Conservation (phyloP, 2,329 filamentous ascomycete species). For the Fusarium redolens region DNA sequence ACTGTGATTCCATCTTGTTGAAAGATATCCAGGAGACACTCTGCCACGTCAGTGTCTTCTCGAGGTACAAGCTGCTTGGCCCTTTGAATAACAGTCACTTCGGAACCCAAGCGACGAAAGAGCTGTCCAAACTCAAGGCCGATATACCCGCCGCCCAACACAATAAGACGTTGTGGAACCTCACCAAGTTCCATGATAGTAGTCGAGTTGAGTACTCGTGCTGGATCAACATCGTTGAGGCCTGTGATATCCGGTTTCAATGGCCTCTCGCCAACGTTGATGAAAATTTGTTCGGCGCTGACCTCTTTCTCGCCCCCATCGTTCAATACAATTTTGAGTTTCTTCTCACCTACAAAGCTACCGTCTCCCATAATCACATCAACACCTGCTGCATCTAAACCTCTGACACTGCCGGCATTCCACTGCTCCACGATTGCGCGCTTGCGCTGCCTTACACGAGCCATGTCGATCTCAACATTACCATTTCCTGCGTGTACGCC, state of each 20-base stretch:
- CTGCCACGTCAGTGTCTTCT: slow-evolving; percentile 62
- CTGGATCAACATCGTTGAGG: slow-evolving; percentile 50
- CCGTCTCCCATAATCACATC: slow-evolving; percentile 59
- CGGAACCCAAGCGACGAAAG: slow-evolving; percentile 60
- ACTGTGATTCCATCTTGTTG: slow-evolving; percentile 59
- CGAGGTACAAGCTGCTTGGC: slow-evolving; percentile 55
- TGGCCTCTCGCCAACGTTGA: slow-evolving; percentile 60
- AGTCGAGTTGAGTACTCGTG: slow-evolving; percentile 58
- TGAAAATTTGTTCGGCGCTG: slow-evolving; percentile 56
- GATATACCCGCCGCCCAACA: slow-evolving; percentile 65
- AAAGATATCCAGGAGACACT: slow-evolving; percentile 56
- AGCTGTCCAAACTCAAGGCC: slow-evolving; percentile 66
- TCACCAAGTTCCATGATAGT: slow-evolving; percentile 58
- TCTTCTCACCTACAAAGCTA: slow-evolving; percentile 55
- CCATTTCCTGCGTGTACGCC: slow-evolving; percentile 53
- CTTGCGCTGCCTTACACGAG: slow-evolving; percentile 62
- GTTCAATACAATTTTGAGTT: slow-evolving; percentile 49
- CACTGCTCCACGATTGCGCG: slow-evolving; percentile 64
- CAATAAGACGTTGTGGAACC: slow-evolving; percentile 60
- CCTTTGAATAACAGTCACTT: slow-evolving; percentile 61
- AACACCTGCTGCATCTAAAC: slow-evolving; percentile 55
- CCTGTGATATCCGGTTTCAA: slow-evolving; percentile 52
- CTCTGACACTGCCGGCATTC: slow-evolving; percentile 58
- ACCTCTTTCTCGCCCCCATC: slow-evolving; percentile 49
- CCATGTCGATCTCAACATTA: slow-evolving; percentile 57